Evolutionary conservation across 2,329 filamentous ascomycete genomes (phyloP), one percentile per base, ranked within the genome.

Genomic region (Aspergillus niger): DNA sequence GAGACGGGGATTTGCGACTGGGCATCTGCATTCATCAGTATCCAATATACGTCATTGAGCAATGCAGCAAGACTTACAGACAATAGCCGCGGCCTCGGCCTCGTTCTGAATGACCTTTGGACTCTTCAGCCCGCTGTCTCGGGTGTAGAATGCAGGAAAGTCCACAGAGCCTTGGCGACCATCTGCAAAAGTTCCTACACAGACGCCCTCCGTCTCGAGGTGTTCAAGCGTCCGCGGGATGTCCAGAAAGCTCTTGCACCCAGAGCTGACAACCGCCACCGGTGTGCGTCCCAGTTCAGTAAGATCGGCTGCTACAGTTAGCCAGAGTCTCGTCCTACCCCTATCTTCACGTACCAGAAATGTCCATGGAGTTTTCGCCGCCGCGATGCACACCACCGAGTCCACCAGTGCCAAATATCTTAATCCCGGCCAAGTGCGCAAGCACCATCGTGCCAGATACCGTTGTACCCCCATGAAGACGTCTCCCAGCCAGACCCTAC

Each of bases 211-310:
- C 0, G 87, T 90, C 70, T 90, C 87, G 3, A 90, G 80, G 68
- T 87, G 89, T 79, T 99, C 95, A 5, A 99, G 82, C 0, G 95
- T 99, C 55, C 91, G 85, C 2, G 90, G 88, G 61, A 97, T 92
- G 72, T 99, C 95, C 39, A 99, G 82, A 76, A 99, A 98, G 63
- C 94, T 95, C 79, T 99, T 99, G 79, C 92, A 96, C 13, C 95
- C 95, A 65, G 91, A 92, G 75, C 89, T 91, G 55, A 99, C 82
- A 2, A 99, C 93, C 26, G 93, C 89, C 55, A 99, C 89, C 10
- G 91, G 87, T 7, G 93, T 97, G 60, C 92, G 85, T 15, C 95
- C 93, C 54, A 99, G 85, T 81, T 98, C 95, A 3, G 91, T 97
- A 62, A 99, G 83, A 77, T 99, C 95, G 43, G 95, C 94, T 79